Evolutionary conservation across 306 rosid genomes (phyloP), one percentile per base, ranked within the genome.

Genomic region (Pyrus pyrifolia): DNA sequence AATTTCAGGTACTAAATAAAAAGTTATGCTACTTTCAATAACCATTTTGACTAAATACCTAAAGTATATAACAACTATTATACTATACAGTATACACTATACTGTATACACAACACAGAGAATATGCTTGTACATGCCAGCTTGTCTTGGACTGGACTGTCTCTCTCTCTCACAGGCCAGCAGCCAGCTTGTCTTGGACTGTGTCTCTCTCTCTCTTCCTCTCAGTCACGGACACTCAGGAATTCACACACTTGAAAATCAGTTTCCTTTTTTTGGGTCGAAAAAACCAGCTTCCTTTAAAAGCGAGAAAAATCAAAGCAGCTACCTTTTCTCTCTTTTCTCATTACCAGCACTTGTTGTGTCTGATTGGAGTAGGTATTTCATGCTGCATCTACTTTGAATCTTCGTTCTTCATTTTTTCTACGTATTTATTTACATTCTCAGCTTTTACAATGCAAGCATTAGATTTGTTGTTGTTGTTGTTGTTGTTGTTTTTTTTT

Each of bases 171-270:
- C 46, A 57, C 42, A 7, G 42, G 42, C 42, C 42, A 35, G 42
- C 42, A 35, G 74, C 74, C 84, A 86, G 90, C 86, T 79, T 76
- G 85, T 68, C 73, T 42, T 78, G 71, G 79, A 72, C 76, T 67
- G 53, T 64, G 44, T 30, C 63, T 59, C 71, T 17, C 35, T 46
- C 29, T 58, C 70, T 62, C 74, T 59, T 23, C 3, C 25, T 4
- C 10, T 42, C 74, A 15, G 67, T 29, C 59, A 19, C 71, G 2
- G 8, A 52, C 52, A 19, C 76, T 61, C 17, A 46, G 53, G 6
- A 35, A 67, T 66, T 61, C 38, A 72, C 69, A 61, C 22, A 14
- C 68, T 19, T 64, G 12, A 27, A 44, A 31, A 29, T 18, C 21
- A 46, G 19, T 6, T 46, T 46, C 6, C 52, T 46, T 46, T 71